Base-by-base conservation (phyloP, 2,329 filamentous ascomycete species). In the Arthrobotrys sinensis region DNA sequence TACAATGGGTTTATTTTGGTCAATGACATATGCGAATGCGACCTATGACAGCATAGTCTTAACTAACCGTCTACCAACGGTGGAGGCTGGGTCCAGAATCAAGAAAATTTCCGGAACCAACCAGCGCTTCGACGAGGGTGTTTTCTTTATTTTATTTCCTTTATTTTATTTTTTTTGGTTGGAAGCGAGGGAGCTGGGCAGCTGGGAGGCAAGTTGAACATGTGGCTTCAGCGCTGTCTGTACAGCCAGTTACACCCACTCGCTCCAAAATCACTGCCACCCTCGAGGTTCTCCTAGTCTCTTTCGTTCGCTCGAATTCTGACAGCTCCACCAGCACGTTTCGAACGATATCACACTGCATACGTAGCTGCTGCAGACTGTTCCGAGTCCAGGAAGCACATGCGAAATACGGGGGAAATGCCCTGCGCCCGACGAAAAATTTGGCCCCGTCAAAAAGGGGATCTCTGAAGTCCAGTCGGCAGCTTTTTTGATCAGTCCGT, bases 331-430 rank as follows among this genome's bases (percentile, higher is more conserved):
- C 16, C 64, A 24, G 45, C 36, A 52, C 50, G 52, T 57, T 57
- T 57, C 34, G 52, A 66, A 43, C 62, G 70, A 75, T 75, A 75
- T 75, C 70, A 75, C 66, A 60, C 55, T 77, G 73, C 73, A 77
- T 77, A 65, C 60, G 55, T 66, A 73, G 68, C 69, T 64, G 53
- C 43, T 21, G 67, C 67, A 73, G 38, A 65, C 60, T 55, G 40
- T 55, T 55, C 65, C 55, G 24, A 48, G 38, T 76, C 36, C 21
- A 76, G 72, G 50, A 69, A 69, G 72, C 72, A 69, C 72, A 76
- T 68, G 72, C 72, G 72, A 76, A 76, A 76, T 48, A 76, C 43
- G 34, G 60, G 60, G 60, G 60, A 64, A 62, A 64, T 72, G 57
- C 68, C 60, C 68, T 72, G 68, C 45, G 43, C 46, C 68, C 70